Base-by-base conservation (phyloP, 495 filamentous ascomycete species). In the Aspergillus ostianus region DNA sequence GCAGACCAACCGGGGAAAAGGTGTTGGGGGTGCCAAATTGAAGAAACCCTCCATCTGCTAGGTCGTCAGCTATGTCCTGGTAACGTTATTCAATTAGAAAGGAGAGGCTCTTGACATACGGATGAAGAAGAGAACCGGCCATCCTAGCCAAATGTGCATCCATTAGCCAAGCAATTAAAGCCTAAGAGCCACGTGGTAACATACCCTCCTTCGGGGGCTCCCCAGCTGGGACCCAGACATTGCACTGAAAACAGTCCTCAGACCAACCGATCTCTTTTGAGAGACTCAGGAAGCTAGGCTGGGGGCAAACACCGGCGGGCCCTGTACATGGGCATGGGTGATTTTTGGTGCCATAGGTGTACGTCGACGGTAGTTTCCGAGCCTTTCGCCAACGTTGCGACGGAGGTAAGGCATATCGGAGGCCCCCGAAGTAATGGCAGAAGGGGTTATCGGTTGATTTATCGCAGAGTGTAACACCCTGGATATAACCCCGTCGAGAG, bases 31-130 rank as follows among this genome's bases (percentile, higher is more conserved):
- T 68, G 18, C 84, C 84, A 30, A 80, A 79, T 67, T 86, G 84
- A 7, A 86, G 74, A 70, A 81, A 86, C 6, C 84, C 84, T 32
- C 84, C 84, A 64, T 86, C 77, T 79, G 44, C 20, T 51, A 23
- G 18, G 4, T 13, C 6, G 15, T 18, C 12, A 44, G 19, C n/a
- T 41, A 8, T 4, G 32, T 29, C 10, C 21, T 9, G 6, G 12
- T 32, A 41, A 17, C 10, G 15, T 4, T 10, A 12, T 41, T 15
- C 0, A 41, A 1, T 17, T 6, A 15, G 36, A 15, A 15, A 2
- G 10, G 12, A 17, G 0, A 21, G 49, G 5, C 53, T 41, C 13
- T 19, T 19, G 44, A 10, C 75, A 53, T 65, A 79, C 77, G 77
- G 48, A 80, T 74, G 49, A 67, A 78, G 57, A 78, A 67, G 21